Base-by-base conservation (phyloP, 495 filamentous ascomycete genomes). In the Penicillium steckii region DNA sequence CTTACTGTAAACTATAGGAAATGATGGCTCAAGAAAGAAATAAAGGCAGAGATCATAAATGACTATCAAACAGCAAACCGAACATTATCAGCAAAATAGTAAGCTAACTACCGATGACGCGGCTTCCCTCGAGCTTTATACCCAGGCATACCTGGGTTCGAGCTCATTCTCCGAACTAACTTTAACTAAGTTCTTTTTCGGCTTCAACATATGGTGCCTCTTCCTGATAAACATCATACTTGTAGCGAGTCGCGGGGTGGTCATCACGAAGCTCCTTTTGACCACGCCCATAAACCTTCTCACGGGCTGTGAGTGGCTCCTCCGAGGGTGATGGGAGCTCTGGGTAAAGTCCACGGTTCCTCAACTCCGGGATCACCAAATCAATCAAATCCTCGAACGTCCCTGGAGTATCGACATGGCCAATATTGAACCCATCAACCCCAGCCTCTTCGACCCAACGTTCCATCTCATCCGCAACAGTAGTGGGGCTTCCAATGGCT, bases 331-430 rank as follows among this genome's bases (percentile, higher is more conserved):
- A 56, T 24, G 65, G 53, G 17, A 51, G 48, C 42, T 70, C 71
- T 3, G 65, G 63, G 44, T 72, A 76, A 15, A 85, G 53, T 1
- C 81, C 81, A 13, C 83, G 68, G 40, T 61, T 71, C 46, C 77
- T 64, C 52, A 86, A 63, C 62, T 85, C 84, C 1, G 83, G 83
- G 12, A 86, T 54, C 15, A 87, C 62, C 17, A 83, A 59, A 44
- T 85, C 80, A 44, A 82, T 73, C n/a, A 85, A 70, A 51, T 85
- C 83, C 52, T 80, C 73, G 66, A 87, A 87, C 1, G 80, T 81
- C 18, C 79, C 78, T 0, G 84, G 85, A 48, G 78, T 81, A 24
- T 79, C 78, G 1, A 79, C 77, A 61, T 76, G 68, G 24, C 52
- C 70, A 40, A 84, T 53, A 58, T 84, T 85, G 57, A 85, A 84